Evolutionary conservation across 2,329 filamentous ascomycete genomes (phyloP).

Genomic region (Trichophyton equinum): DNA sequence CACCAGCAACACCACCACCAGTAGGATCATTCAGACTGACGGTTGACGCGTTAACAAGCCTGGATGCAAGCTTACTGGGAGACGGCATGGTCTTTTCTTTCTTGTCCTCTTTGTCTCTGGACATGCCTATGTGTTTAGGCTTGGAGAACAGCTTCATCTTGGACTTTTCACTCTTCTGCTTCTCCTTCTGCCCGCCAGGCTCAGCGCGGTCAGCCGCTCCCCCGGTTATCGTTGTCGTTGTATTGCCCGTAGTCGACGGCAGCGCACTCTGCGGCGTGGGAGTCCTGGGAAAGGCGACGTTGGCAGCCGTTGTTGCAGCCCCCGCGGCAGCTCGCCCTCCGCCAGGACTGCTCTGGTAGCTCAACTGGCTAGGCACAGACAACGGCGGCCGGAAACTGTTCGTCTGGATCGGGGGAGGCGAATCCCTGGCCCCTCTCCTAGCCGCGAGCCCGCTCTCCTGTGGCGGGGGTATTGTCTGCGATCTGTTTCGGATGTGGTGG

Average conservation of each 20-base stretch:
- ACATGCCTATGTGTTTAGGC: constrained; percentile 51
- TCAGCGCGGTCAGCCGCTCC: constrained; percentile 12
- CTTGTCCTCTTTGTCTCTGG: constrained; percentile 46
- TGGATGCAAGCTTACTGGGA: constrained; percentile 44
- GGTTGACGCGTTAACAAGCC: constrained; percentile 47
- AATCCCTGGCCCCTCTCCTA: constrained; percentile 25
- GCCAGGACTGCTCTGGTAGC: constrained; percentile 40
- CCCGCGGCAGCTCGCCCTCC: constrained; percentile 37
- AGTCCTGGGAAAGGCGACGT: constrained; percentile 48
- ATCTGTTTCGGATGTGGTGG: constrained; percentile 41
- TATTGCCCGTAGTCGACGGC: background rate
- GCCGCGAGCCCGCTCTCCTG: constrained; percentile 23
- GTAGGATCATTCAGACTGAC: constrained; percentile 46
- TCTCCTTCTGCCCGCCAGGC: constrained; percentile 18
- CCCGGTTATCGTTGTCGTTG: background rate
- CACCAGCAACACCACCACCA: constrained; percentile 6
- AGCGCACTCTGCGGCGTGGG: background rate
- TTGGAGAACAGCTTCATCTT: constrained; percentile 60
- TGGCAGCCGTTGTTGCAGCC: constrained; percentile 51
- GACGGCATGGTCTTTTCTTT: constrained; percentile 45
- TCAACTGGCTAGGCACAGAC: constrained; percentile 13
- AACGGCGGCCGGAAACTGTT: constrained; percentile 14
- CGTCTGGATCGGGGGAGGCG: constrained; percentile 21
- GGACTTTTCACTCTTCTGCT: constrained; percentile 46
- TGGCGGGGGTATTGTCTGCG: constrained; percentile 38